Base-by-base conservation (phyloP, 192 early-diverging fungal genomes). In the Backusella tuberculispora region DNA sequence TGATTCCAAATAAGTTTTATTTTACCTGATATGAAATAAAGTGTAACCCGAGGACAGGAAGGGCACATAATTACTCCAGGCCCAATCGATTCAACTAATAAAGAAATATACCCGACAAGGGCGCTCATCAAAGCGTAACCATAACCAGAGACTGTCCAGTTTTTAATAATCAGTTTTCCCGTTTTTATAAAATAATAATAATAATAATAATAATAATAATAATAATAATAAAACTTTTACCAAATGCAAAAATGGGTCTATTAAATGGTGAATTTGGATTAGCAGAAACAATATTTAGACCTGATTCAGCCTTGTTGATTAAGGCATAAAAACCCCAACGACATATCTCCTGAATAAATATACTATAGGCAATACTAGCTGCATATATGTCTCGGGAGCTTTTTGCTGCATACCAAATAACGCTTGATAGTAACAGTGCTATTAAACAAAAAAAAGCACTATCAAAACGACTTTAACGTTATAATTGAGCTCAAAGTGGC, bases 371-470 rank as follows among this genome's bases (percentile, higher is more conserved):
- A 40, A 94, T 88, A 2, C 84, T 87, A 5, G 86, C 79, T 3
- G 74, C 66, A 38, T 85, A 79, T 10, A 72, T 80, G 24, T 69
- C n/a, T 72, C 85, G 86, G 40, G 80, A 69, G 19, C 72, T 48
- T 26, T 77, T 82, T 0, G 82, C 81, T 3, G 90, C 34, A 74
- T 82, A 93, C 92, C 93, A 95, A 67, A 94, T 86, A n/a, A 86
- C 80, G 13, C 92, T 91, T 9, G 93, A 84, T 0, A 94, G 29
- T 1, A 95, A 82, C 38, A 95, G 82, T 0, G 94, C 90, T 21
- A 94, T 68, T 14, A 95, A 81, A 88, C 92, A 95, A 74, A 95
- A 95, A 82, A 95, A 95, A 13, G 93, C 92, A 71, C 94, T 95
- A 56, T 34, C 29, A 6, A 45, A 6, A 29, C 1, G 40, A 48